Percentiles rank a stretch among this genome's conserved stretches.
Evolutionary conservation across 768 basidiomycete genomes (phyloP).

Genomic region (Leccinum disarticulatum): DNA sequence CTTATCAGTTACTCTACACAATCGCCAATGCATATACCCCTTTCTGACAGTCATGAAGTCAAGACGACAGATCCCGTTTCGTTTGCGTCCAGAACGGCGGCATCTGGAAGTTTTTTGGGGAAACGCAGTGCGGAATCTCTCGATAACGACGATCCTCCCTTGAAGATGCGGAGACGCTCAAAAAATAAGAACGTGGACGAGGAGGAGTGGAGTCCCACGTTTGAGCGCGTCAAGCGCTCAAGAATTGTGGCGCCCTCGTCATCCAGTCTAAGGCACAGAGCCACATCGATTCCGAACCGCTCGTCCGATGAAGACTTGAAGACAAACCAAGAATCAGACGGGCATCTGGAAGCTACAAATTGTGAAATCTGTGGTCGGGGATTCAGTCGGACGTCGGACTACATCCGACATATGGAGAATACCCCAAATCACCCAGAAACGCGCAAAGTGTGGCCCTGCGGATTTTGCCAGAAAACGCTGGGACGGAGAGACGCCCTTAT

Average conservation of each 20-base stretch:
- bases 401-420: conserved; percentile 23
- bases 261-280: background rate
- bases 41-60: background rate
- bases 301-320: background rate
- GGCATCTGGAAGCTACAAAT: background rate
- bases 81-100: background rate
- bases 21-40: background rate
- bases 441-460: conserved; percentile 27
- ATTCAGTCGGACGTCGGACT: conserved; percentile 25
- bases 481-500: conserved; percentile 29
- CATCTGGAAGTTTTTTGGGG: background rate
- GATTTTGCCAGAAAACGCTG: conserved; percentile 17
- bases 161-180: conserved; percentile 9
- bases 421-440: conserved; percentile 24
- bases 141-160: conserved; percentile 1
- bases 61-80: background rate
- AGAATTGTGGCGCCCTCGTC: background rate
- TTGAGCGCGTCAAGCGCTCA: conserved; percentile 6
- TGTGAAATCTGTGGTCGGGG: conserved; percentile 18
- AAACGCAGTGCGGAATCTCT: conserved; percentile 15
- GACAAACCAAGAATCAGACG: background rate
- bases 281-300: background rate
- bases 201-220: conserved; percentile 21
- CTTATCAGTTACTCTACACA: background rate
- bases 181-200: conserved; percentile 21